phyloP scores from a whole-genome alignment of 768 basidiomycete species.

The Pleurotus eryngii region DNA sequence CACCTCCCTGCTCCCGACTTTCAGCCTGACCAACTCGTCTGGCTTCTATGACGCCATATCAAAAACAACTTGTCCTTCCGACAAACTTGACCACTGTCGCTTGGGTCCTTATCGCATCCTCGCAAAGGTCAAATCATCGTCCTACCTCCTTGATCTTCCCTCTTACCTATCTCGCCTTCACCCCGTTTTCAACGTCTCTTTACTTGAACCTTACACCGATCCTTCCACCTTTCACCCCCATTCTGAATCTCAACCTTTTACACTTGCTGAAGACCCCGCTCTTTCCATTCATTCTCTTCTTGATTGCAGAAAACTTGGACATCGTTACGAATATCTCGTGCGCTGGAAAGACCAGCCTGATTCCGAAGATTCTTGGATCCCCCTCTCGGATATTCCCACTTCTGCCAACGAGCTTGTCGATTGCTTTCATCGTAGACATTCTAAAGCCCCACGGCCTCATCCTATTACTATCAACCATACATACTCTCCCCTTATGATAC shows the following conservation, averaged over 20 bases:
- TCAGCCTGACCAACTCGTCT: neutral
- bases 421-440: slow-evolving; percentile 30
- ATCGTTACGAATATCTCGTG: slow-evolving; percentile 33
- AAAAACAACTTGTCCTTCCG: slow-evolving; percentile 35
- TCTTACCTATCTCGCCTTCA: too few relatives aligned
- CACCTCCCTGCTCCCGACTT: too few relatives aligned
- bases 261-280: too few relatives aligned
- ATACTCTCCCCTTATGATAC: neutral
- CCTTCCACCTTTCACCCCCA: too few relatives aligned
- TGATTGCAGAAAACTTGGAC: slow-evolving; percentile 30
- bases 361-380: slow-evolving; percentile 32
- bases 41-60: slow-evolving; percentile 23
- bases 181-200: too few relatives aligned
- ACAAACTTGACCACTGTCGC: slow-evolving; percentile 33
- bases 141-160: slow-evolving; percentile 26
- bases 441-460: neutral
- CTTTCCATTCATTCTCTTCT: slow-evolving; percentile 14
- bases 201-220: too few relatives aligned
- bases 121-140: neutral
- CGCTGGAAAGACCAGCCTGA: slow-evolving; percentile 20
- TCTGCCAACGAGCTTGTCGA: slow-evolving; percentile 26
- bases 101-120: slow-evolving; percentile 23
- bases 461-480: neutral
- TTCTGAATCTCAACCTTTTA: too few relatives aligned
- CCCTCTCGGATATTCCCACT: slow-evolving; percentile 30